Evolutionary conservation across 163 green algal genomes (phyloP), one percentile per base, ranked within the genome.

Genomic region (Chloroidium sp.): DNA sequence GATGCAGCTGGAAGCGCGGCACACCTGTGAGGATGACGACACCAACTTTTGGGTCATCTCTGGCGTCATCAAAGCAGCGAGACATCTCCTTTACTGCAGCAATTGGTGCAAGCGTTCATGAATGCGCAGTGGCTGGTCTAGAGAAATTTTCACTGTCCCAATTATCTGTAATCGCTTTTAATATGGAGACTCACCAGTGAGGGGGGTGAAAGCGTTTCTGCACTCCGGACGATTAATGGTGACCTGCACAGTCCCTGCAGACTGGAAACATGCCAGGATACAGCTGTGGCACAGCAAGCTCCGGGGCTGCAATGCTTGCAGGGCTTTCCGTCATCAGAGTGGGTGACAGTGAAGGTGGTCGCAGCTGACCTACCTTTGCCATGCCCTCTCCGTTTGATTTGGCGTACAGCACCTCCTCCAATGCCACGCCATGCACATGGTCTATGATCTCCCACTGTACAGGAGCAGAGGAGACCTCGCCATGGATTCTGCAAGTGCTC

Each of bases 191-290:
- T 79, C 74, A 95, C 92, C 88, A 79, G 96, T 99, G 59, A 87
- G 85, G 1, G 96, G 96, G 1, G 87, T 93, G 89, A 99, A 99
- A 0, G 96, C 96, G 78, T 99, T 99, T n/a, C 95, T 86, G 80
- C 92, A 93, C 13, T 97, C 82, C 14, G 95, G 96, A 0, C 96
- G 83, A 83, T 98, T 98, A 84, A 99, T 99, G 67, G 90, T 97
- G 57, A 99, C 96, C 93, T 98, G 90, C 81, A 86, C 36, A 36
- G 36, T 36, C 36, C 36, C 36, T 36, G 36, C 36, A 36, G 36
- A 72, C 6, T 72, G 64, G 8, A 6, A 10, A 6, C 8, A 72
- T 72, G 64, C 64, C 8, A 6, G 8, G 64, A 14, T 4, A n/a
- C 67, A n/a, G 2, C 74, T 68, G 10, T 62, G 2, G 76, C 2